Percentiles rank a stretch among this genome's conserved stretches.
Evolutionary conservation across 495 filamentous ascomycete genomes (phyloP).

Genomic region (Tuber calosporum): DNA sequence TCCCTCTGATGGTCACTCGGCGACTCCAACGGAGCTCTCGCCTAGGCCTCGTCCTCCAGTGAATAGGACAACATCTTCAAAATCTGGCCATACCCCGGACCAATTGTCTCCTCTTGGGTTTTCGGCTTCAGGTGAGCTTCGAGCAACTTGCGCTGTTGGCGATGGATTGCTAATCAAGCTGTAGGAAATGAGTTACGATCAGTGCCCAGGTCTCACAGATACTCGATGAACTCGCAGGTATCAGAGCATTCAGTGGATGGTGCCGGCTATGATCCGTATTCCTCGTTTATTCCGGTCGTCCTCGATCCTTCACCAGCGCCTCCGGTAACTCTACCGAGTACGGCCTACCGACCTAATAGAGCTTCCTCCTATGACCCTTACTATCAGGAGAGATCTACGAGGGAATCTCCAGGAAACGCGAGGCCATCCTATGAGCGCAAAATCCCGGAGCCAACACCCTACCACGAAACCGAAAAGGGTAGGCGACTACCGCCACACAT

Average conservation of each 20-base stretch:
- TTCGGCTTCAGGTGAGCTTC: constrained; percentile 28
- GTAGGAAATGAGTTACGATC: constrained; percentile 34
- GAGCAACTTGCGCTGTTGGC: neutral
- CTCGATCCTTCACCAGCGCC: constrained; percentile 72
- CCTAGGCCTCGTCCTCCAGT: constrained; percentile 52
- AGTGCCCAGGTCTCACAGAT: constrained; percentile 48
- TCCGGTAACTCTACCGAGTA: constrained; percentile 49
- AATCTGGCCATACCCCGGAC: constrained; percentile 35
- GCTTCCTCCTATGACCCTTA: constrained; percentile 37
- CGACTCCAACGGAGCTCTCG: constrained; percentile 65
- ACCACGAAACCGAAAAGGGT: constrained; percentile 29
- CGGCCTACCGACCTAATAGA: constrained; percentile 37
- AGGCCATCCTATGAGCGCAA: constrained; percentile 29
- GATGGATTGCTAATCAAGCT: neutral
- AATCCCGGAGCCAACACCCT: constrained; percentile 17
- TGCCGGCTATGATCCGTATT: constrained; percentile 42
- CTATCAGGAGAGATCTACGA: constrained; percentile 16
- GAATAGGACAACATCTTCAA: constrained; percentile 27
- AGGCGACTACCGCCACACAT: constrained; percentile 61
- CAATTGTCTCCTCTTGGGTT: constrained; percentile 38
- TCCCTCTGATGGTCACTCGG: constrained; percentile 60
- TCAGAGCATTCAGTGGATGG: constrained; percentile 47
- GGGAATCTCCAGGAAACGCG: constrained; percentile 20
- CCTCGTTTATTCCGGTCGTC: constrained; percentile 76
- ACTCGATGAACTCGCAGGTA: constrained; percentile 58